Evolutionary conservation across 352 stramenopile species (phyloP), one percentile per base, ranked within the genome.

Genomic region (Pythium oligandrum): DNA sequence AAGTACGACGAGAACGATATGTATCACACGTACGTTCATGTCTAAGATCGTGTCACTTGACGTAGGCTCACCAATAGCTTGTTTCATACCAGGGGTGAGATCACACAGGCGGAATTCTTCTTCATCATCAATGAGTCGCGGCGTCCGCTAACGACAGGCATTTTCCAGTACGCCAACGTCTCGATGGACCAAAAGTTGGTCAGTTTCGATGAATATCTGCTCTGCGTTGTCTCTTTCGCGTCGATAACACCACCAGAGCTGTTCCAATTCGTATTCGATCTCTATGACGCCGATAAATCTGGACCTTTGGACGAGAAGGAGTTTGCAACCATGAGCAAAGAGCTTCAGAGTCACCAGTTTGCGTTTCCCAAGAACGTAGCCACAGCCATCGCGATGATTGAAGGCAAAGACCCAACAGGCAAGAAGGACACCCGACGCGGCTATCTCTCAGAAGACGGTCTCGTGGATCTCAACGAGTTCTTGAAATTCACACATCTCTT

Each of bases 1-100:
- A 84, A 82, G 43, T 86, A 80, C 42, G 70, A 87, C 48, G 68
- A 67, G 35, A 89, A 87, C 68, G 76, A 87, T 55, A 87, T 89
- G 76, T 89, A 82, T 54, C 70, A 78, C 54, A 82, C 70, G 75
- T 88, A 75, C 58, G 77, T 74, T 1, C 4, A 33, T 7, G 26
- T 26, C 33, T 42, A n/a, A 32, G 4, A 10, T 12, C 34, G 6
- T 53, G 4, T 26, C 6, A 4, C 31, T 30, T 6, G n/a, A 11
- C 17, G 17, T 26, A 26, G 17, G 0, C 17, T 26, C 17, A 26
- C 17, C 17, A 26, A 26, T 26, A 26, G 17, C 17, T 26, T 26
- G 8, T 38, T 33, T 53, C 44, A 4, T 54, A 6, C 35, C 30
- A 89, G 78, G 3, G 78, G 78, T 4, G 78, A 89, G 53, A 82